phyloP scores from a whole-genome alignment of 352 stramenopile genomes.

The Phytophthora megakarya region DNA sequence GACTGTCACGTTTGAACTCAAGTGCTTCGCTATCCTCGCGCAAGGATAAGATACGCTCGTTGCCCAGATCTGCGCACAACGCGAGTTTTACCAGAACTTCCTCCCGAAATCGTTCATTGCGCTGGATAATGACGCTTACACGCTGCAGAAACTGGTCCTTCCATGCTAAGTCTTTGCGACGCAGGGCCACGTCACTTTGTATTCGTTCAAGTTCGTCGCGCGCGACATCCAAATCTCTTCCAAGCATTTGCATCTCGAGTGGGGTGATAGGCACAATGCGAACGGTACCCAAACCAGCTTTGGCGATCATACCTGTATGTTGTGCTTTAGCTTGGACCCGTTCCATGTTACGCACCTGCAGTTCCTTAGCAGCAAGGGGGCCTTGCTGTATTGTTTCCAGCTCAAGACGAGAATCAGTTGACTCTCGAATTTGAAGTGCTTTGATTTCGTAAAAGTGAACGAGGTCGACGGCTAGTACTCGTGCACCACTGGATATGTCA shows the following conservation, averaged over 20 bases:
- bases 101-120: slow-evolving; percentile 62
- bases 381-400: slow-evolving; percentile 36
- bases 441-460: slow-evolving; percentile 69
- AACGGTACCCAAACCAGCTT: slow-evolving; percentile 68
- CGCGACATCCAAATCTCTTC: slow-evolving; percentile 47
- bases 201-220: slow-evolving; percentile 48
- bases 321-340: slow-evolving; percentile 68
- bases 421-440: slow-evolving; percentile 51
- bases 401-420: slow-evolving; percentile 36
- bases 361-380: slow-evolving; percentile 40
- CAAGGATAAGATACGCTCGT: slow-evolving; percentile 59
- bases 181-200: slow-evolving; percentile 46
- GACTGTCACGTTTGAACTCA: slow-evolving; percentile 41
- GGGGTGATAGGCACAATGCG: slow-evolving; percentile 64
- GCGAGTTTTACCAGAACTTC: slow-evolving; percentile 51
- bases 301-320: slow-evolving; percentile 72
- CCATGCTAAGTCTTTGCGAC: slow-evolving; percentile 52
- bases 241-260: slow-evolving; percentile 48
- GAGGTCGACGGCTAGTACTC: slow-evolving; percentile 51
- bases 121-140: slow-evolving; percentile 68
- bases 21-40: slow-evolving; percentile 64
- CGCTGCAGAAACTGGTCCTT: slow-evolving; percentile 73
- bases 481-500: slow-evolving; percentile 38
- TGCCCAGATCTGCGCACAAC: slow-evolving; percentile 46
- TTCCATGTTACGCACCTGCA: slow-evolving; percentile 60